Percentiles rank a stretch among this genome's conserved stretches.
These are phyloP conservation scores for Penicillium sp. DNA, from an alignment of 2,329 filamentous ascomycete species.

Conservation along the genomic window DNA sequence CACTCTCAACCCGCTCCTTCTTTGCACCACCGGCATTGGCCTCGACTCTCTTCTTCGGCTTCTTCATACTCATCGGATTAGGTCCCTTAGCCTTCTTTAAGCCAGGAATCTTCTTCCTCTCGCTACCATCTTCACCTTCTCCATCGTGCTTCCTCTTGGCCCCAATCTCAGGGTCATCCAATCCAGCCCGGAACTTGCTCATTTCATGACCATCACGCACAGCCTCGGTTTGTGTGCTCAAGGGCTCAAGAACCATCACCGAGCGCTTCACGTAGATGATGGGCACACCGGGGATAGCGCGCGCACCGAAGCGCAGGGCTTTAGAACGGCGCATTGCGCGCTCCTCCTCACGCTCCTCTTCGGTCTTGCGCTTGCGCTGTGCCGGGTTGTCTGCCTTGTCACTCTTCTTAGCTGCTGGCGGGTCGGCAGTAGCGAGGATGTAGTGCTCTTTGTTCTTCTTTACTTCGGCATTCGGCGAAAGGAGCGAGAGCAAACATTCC, in stretches of 20 bases:
- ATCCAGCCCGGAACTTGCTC: conserved; percentile 47
- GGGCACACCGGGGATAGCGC: conserved; percentile 49
- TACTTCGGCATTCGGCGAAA: conserved; percentile 38
- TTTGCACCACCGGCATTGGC: conserved; percentile 18
- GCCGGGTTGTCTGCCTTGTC: conserved; percentile 21
- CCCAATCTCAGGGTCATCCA: conserved; percentile 32
- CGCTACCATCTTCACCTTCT: conserved; percentile 22
- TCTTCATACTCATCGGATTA: conserved; percentile 51
- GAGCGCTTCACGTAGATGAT: conserved; percentile 53
- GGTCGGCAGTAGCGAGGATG: conserved; percentile 47
- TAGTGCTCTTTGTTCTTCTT: conserved; percentile 52
- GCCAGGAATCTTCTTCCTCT: conserved; percentile 34
- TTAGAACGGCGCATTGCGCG: conserved; percentile 32
- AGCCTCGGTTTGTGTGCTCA: conserved; percentile 45
- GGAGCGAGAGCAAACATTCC: conserved; percentile 46
- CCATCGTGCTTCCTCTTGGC: conserved; percentile 36
- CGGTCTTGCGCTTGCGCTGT: conserved; percentile 35
- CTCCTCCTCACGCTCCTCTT: conserved; percentile 30
- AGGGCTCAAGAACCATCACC: conserved; percentile 52
- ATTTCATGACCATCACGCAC: conserved; percentile 46
- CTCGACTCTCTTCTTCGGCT: conserved; percentile 40
- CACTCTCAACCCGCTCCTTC: conserved; percentile 10
- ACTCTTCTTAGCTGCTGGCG: conserved; percentile 21
- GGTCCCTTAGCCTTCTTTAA: conserved; percentile 44
- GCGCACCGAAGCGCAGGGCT: conserved; percentile 39